Evolutionary conservation across 2,329 filamentous ascomycete species (phyloP), one percentile per base, ranked within the genome.

Genomic region (Penicillium sp.): DNA sequence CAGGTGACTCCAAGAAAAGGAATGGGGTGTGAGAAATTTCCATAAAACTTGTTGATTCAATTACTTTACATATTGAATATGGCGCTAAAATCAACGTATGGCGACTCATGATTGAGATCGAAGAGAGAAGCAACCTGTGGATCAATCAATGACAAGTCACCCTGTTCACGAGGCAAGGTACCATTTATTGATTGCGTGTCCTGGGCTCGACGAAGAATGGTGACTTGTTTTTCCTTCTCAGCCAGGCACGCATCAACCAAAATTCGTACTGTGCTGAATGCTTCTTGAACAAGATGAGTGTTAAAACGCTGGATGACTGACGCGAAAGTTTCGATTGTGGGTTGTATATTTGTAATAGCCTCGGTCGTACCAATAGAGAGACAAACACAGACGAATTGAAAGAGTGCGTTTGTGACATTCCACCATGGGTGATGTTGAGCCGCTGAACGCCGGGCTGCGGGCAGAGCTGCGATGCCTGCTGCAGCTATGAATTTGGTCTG

Each of bases 371-470:
- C 72, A 19, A 77, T 70, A 3, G 73, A 74, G 11, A 78, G 65
- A 4, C 73, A 61, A 27, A 74, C 69, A 56, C 74, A 77, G 9
- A 75, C 62, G 39, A 75, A 76, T 53, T 78, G 75, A 45, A 78
- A 78, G 0, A 71, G 66, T 0, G 71, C 70, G 44, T 71, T 70
- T 2, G 77, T 58, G 1, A 76, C 65, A 54, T 76, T 77, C 75
- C 75, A 78, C 75, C 75, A 77, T 4, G 74, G 74, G 16, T 64
- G 68, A 7, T 66, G 61, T 39, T 64, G 64, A n/a, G 67, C 64
- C 3, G 72, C 66, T 3, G 76, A 55, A 18, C 64, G 64, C 6
- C 62, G 61, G 5, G 74, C 69, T 4, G 75, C 72, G 8, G 62
- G 60, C 0, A 76, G 58, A 7, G 73, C 69, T 19, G 61, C 57